Conservation (phyloP, 164 flowering plant genomes). For the Chloranthus sessilifolius region DNA sequence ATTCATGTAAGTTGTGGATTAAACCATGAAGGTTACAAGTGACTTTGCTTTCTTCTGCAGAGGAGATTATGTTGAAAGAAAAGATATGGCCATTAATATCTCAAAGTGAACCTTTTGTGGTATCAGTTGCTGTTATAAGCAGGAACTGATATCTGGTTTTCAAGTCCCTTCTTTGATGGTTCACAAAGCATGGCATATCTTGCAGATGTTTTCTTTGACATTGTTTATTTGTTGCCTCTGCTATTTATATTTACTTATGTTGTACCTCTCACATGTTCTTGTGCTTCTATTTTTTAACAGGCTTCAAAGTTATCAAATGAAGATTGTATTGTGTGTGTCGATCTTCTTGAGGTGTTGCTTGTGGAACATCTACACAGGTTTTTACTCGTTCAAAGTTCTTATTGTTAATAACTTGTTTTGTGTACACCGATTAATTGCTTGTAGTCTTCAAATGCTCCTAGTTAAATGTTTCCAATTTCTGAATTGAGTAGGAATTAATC, state of each 20-base stretch:
- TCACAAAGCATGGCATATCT: no score
- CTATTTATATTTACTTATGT: no score
- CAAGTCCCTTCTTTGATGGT: no score
- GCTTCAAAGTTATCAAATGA: conserved; percentile 65
- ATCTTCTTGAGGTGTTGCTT: conserved; percentile 77
- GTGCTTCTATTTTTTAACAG: conserved; percentile 29
- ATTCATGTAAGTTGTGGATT: no score
- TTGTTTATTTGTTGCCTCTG: no score
- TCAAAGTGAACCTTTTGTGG: conserved; percentile 80
- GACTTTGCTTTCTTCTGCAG: conserved; percentile 43
- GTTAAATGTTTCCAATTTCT: background rate
- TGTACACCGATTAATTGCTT: no score
- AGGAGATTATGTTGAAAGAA: conserved; percentile 74
- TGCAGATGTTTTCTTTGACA: no score
- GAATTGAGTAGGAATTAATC: background rate
- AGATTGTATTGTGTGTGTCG: conserved; percentile 73
- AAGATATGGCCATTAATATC: conserved; percentile 78
- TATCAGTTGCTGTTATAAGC: no score
- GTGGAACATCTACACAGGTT: conserved; percentile 73
- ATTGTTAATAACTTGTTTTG: background rate
- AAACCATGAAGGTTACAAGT: no score
- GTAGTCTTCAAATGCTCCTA: conserved; percentile 5
- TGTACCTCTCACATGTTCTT: no score
- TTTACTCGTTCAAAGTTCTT: conserved; percentile 5
- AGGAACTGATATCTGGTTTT: no score